Base-by-base conservation (phyloP, 2,329 filamentous ascomycete genomes). In the Corinectria fuckeliana region DNA sequence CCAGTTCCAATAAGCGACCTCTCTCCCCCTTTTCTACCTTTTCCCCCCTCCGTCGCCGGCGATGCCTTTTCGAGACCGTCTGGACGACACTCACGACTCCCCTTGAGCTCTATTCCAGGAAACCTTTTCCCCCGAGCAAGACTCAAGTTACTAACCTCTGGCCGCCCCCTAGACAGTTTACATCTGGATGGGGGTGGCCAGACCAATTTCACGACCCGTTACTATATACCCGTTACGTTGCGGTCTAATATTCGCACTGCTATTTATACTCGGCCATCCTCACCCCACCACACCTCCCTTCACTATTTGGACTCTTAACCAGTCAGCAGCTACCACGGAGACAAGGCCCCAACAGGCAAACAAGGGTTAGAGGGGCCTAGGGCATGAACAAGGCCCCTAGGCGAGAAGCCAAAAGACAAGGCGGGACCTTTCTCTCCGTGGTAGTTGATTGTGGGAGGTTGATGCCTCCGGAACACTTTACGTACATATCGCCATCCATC, bases 1-100 rank as follows among this genome's bases (percentile, higher is more conserved):
- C 54, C 62, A 73, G 58, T 77, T 75, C 68, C 74, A 75, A 69
- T 77, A 76, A 69, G 60, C 49, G 60, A 57, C 13, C 25, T 14
- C 34, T 50, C 14, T 18, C 41, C 51, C 45, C 42, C 18, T 54
- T 53, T 50, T 34, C 55, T 58, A 60, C 55, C 41, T 57, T 50
- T 47, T 52, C 54, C 50, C 58, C 53, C 59, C 52, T 61, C 56
- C 61, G 68, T 67, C 61, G 65, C 69, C 60, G 67, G 66, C 66
- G 64, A 70, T 69, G 65, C 62, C 58, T 58, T 47, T 60, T 61
- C 26, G 61, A 68, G 50, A 64, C 61, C 67, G 67, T 70, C 64
- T 69, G 60, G 69, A 69, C 61, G 66, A 68, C 64, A 44, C 55
- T 63, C 61, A 69, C 60, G 68, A 70, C 66, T 57, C 53, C 61